A percentile compares a stretch with the other conserved stretches of the same genome.
Evolutionary conservation across 495 filamentous ascomycete species (phyloP).

Genomic region (Penicillium egyptiacum): DNA sequence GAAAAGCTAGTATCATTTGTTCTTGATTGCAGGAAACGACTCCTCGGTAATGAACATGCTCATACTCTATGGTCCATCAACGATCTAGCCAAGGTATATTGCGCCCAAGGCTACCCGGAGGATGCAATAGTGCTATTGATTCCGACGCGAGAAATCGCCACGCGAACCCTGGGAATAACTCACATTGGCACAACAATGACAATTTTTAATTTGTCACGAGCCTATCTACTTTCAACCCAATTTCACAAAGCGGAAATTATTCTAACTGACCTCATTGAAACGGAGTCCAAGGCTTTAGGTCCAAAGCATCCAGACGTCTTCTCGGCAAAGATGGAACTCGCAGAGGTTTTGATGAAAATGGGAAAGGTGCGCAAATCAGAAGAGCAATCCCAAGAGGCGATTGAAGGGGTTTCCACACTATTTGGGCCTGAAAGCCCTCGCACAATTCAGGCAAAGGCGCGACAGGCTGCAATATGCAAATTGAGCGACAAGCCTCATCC

Average conservation of each 20-base stretch:
- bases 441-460: conserved; percentile 8
- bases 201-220: conserved; percentile 8
- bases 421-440: conserved; percentile 7
- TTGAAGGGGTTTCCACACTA: conserved; percentile 2
- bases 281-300: conserved; percentile 2
- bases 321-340: conserved; percentile 7
- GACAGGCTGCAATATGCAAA: conserved; percentile 3
- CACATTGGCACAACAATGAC: conserved; percentile 13
- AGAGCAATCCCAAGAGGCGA: conserved; percentile 2
- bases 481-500: not conserved
- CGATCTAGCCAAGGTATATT: conserved; percentile 36
- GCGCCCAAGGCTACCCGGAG: conserved; percentile 19
- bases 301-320: conserved; percentile 10
- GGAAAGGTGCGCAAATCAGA: conserved; percentile 2
- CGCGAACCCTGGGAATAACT: conserved; percentile 9
- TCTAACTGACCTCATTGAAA: conserved; percentile 7
- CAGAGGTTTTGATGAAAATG: conserved; percentile 9
- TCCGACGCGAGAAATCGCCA: conserved; percentile 7
- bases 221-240: conserved; percentile 3
- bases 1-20: conserved; percentile 24
- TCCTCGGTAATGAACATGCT: conserved; percentile 35
- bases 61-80: conserved; percentile 38
- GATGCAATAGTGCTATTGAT: conserved; percentile 29
- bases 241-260: conserved; percentile 8
- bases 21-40: conserved; percentile 21